Base-by-base conservation (phyloP, 306 rosid species). In the Carpinus fangiana region DNA sequence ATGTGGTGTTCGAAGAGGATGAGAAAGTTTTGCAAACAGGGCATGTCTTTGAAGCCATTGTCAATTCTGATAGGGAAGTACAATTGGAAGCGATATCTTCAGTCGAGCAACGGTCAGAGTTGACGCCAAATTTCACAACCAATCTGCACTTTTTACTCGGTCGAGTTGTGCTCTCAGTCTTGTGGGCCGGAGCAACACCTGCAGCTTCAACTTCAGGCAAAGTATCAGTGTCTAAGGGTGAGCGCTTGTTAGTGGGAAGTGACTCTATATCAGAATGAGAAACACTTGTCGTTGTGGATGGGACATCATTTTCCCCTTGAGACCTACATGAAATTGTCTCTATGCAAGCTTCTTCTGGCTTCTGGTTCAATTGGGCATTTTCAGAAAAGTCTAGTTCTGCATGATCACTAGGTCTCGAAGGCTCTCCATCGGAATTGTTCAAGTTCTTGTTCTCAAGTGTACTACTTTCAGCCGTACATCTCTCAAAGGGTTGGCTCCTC, bases 11-110 rank as follows among this genome's bases (percentile, higher is more conserved):
- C 6, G 92, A 89, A 8, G 92, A 80, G 0, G 92, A 89, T 20
- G 92, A 86, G 84, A 89, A 89, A 48, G 81, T 78, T 71, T 84
- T 89, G 82, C 92, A 89, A 79, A 89, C 92, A 84, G 92, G 92
- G 87, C 92, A 89, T 41, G 78, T 53, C 82, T 89, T 80, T 2
- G 90, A 89, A 82, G 81, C 82, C 92, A 89, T 89, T 48, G 88
- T 31, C 41, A 66, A 66, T 52, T 89, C 90, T 2, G 86, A 77
- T 68, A 80, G 7, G 18, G 74, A n/a, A 26, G 82, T 72, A 80
- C 77, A 59, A 80, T 79, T 86, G 13, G 76, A 80, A 73, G 85
- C 84, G 21, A 89, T 82, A 76, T 89, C 87, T 70, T 83, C 87
- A 11, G 78, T 65, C 1, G 90, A 79, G 75, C 73, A 68, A 81